These are phyloP conservation scores for Macroventuria anomochaeta DNA, from an alignment of 2,329 filamentous ascomycete species.

Conservation along the genomic window DNA sequence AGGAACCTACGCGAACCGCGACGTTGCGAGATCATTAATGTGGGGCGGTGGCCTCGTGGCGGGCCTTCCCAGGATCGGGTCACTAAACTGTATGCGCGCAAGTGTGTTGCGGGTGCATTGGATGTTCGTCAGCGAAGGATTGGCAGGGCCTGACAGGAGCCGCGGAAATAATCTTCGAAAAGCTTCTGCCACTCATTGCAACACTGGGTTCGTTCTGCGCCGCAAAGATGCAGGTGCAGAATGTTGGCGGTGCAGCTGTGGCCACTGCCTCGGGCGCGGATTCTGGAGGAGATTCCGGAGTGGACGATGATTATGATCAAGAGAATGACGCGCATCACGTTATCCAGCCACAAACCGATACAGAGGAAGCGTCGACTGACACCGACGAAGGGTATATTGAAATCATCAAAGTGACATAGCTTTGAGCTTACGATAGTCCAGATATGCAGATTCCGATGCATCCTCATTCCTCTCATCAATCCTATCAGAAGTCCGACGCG, in stretches of 20 bases:
- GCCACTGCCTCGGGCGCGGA: background rate
- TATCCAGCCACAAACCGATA: slow-evolving; percentile 25
- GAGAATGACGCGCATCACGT: slow-evolving; percentile 27
- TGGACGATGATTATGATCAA: slow-evolving; percentile 29
- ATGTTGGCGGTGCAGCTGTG: background rate
- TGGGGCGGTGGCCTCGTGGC: slow-evolving; percentile 1
- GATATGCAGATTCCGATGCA: slow-evolving; percentile 29
- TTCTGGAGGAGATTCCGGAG: slow-evolving; percentile 21
- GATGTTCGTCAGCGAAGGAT: slow-evolving; percentile 9
- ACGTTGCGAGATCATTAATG: slow-evolving; percentile 1
- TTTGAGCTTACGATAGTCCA: slow-evolving; percentile 10
- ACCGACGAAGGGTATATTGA: slow-evolving; percentile 30
- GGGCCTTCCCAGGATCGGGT: background rate
- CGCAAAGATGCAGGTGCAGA: background rate
- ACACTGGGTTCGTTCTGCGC: too few relatives aligned
- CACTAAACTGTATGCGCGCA: background rate
- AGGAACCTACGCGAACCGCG: background rate
- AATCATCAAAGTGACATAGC: background rate
- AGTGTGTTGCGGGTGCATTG: background rate
- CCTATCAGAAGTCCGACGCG: slow-evolving; percentile 28
- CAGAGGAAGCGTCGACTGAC: slow-evolving; percentile 23
- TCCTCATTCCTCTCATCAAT: slow-evolving; percentile 34
- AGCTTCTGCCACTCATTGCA: too few relatives aligned
- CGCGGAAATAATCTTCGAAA: background rate
- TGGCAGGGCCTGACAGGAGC: background rate